Percentiles rank a stretch among this genome's conserved stretches.
phyloP scores from a whole-genome alignment of 441 rosid genomes.

The Isatis lusitanica region DNA sequence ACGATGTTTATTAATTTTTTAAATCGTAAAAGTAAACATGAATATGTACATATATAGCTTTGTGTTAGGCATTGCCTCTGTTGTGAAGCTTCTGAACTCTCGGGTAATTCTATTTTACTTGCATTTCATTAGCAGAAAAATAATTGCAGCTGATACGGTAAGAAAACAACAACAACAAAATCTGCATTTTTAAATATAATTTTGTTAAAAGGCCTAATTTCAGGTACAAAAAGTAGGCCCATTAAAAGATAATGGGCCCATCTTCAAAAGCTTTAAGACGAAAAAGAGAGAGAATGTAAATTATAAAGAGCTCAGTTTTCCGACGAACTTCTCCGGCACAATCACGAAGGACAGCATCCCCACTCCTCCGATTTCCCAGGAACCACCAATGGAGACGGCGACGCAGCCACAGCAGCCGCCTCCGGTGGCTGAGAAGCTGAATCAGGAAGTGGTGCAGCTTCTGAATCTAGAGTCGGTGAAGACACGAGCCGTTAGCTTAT shows the following conservation, averaged over 20 bases:
- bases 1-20: slow-evolving; percentile 4
- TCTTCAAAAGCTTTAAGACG: not conserved
- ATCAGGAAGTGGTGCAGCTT: slow-evolving; percentile 62
- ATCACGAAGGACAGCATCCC: not conserved
- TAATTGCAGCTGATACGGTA: not conserved
- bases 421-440: slow-evolving; percentile 63
- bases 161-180: too few species aligned
- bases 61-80: not conserved
- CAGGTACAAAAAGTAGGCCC: too few species aligned
- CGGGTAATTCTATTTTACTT: not conserved
- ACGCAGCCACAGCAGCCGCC: slow-evolving; percentile 44
- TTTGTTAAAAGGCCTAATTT: too few species aligned
- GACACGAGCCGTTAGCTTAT: slow-evolving; percentile 75
- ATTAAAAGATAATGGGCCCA: not conserved
- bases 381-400: slow-evolving; percentile 45
- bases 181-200: too few species aligned
- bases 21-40: not conserved
- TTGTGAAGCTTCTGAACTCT: not conserved
- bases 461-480: slow-evolving; percentile 78
- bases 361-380: not conserved
- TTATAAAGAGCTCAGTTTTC: not conserved
- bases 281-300: too few species aligned
- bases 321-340: not conserved
- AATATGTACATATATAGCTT: not conserved
- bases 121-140: too few species aligned